A percentile compares a stretch with the other conserved stretches of the same genome.
phyloP scores from a whole-genome alignment of 148 eudicot species.

The Amaranthus cruentus region DNA sequence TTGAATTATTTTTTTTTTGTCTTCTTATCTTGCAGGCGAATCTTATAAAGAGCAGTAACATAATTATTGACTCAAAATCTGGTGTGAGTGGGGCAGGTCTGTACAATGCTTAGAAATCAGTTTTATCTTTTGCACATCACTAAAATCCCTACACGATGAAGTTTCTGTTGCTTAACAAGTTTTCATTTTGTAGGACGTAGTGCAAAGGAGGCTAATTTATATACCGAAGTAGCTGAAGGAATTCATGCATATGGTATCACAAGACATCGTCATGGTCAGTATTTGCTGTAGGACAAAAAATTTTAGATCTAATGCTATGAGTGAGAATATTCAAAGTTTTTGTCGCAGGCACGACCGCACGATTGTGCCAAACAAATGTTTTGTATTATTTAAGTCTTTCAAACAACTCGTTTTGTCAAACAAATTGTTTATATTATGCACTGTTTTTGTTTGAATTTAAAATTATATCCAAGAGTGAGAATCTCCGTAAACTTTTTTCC shows the following conservation, averaged over 20 bases:
- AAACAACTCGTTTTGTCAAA: not conserved
- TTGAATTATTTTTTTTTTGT: not conserved
- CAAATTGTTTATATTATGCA: not conserved
- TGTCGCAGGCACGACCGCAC: not conserved
- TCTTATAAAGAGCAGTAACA: conserved; percentile 54
- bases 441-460: not conserved
- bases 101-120: conserved; percentile 4
- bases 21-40: conserved; percentile 49
- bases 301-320: not conserved
- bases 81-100: conserved; percentile 99
- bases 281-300: conserved; percentile 5
- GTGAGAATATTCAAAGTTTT: not conserved
- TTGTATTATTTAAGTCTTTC: not conserved
- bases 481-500: not conserved
- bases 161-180: not conserved
- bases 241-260: conserved; percentile 90
- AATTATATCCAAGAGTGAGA: not conserved
- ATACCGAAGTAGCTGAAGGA: conserved; percentile 95
- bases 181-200: conserved; percentile 63
- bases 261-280: conserved; percentile 91
- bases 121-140: not conserved
- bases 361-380: not conserved
- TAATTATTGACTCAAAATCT: conserved; percentile 86
- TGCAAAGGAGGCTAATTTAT: conserved; percentile 91
- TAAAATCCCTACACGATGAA: not conserved